Evolutionary conservation across 805 yeast genomes (phyloP), one percentile per base, ranked within the genome.

Genomic region (Pichia occidentalis): DNA sequence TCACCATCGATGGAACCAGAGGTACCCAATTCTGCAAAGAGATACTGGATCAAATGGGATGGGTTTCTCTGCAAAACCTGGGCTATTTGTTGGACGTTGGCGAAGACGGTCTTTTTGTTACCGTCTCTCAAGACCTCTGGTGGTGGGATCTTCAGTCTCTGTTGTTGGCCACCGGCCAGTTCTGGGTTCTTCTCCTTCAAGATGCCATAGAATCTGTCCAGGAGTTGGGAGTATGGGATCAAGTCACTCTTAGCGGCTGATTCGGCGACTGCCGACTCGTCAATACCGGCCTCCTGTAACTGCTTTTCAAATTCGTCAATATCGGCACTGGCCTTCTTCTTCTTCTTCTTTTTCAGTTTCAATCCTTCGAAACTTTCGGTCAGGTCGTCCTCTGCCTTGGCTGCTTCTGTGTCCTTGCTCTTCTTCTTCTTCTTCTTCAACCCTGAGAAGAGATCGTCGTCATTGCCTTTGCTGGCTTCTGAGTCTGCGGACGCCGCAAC

Each of bases 1-100:
- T 85, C 90, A 63, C 97, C 98, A 67, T 92, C 99, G 44, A 92
- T 90, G 40, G 97, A 88, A 59, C 99, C 99, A 2, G 97, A 86
- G 16, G 99, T 92, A 80, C 99, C 99, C 75, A 92, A 73, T 70
- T 92, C 99, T 1, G 97, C 97, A 67, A 92, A 92, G 65, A 92
- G 67, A 66, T 83, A 92, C 69, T 87, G 96, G 63, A 92, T 92
- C 49, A 92, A 79, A 67, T 92, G 98, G 58, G 92, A 98, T 51
- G 95, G 92, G 38, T 87, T 84, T 70, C 99, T 80, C 65, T 92
- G 97, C 70, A 92, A 74, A 40, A 87, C 92, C 51, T 85, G 85
- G 46, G 95, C 76, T 52, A 92, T 92, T 56, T 85, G 95, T 68
- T 88, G 95, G 50, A 92, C 88, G 64, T 92, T 92, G 49, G 96